phyloP scores from a whole-genome alignment of 495 filamentous ascomycete genomes.

The Podospora anserina region DNA sequence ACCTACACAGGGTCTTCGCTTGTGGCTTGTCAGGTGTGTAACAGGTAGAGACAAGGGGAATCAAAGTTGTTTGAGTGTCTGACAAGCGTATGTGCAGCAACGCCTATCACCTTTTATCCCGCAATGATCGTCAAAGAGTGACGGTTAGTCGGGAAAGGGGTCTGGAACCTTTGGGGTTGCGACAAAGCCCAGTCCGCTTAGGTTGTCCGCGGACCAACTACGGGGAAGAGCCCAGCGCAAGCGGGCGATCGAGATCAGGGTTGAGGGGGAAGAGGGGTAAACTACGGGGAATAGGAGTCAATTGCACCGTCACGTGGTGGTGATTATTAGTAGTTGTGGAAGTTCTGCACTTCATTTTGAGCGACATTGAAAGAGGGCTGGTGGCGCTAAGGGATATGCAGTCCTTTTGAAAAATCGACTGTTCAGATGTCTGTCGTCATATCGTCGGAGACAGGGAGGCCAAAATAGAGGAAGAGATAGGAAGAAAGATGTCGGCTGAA shows the following conservation, averaged over 20 bases:
- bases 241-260: background rate
- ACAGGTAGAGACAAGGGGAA: background rate
- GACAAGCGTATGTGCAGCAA: background rate
- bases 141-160: background rate
- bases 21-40: background rate
- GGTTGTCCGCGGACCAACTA: background rate
- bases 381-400: background rate
- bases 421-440: background rate
- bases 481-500: background rate
- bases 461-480: background rate
- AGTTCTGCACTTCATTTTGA: background rate
- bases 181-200: background rate
- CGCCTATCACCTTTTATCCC: background rate
- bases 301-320: background rate
- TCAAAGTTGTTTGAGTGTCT: background rate
- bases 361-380: background rate
- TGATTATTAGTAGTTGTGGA: background rate
- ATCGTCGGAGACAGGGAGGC: background rate
- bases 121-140: background rate
- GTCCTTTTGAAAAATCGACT: background rate
- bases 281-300: background rate
- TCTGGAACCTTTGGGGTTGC: background rate
- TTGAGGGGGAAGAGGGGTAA: background rate
- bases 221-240: background rate
- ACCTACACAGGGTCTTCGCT: background rate